Evolutionary conservation across 1,284 basidiomycete genomes (phyloP), one percentile per base, ranked within the genome.

Genomic region (Kalmanozyma brasiliensis): DNA sequence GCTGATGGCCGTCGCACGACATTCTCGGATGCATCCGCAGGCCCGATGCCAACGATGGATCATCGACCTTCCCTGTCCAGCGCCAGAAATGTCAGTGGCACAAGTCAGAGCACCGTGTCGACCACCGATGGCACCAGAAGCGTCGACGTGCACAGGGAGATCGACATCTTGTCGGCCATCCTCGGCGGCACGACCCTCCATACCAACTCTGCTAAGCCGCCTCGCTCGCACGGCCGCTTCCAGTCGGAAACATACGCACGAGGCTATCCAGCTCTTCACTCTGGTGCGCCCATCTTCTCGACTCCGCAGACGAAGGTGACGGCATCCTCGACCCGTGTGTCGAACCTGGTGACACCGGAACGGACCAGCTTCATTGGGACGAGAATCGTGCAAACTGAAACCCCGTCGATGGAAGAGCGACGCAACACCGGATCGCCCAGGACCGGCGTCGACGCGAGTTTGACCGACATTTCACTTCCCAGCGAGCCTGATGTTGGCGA

Each of bases 131-230:
- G 44, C 22, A 55, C 16, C 4, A 51, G 74, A 8, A 62, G 52
- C 45, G 62, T 77, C 8, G 56, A 73, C 20, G 61, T 49, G 17
- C 60, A 75, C 37, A 38, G 74, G 13, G 74, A 77, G 52, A 68
- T 74, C n/a, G 74, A 77, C 49, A 77, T 77, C 35, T 32, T 77
- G 8, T 63, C 73, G 14, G 62, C 69, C 38, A 73, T 77, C 44
- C 58, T 77, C 1, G 72, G 73, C 2, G 58, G 60, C 4, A 35
- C 61, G 3, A 65, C 43, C 26, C 34, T 58, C 7, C 48, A 41
- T 14, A 20, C 60, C 9, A 30, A 35, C 8, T 40, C 64, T 26
- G 36, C 33, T 9, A 17, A 26, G 8, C 53, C 51, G 4, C n/a
- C 23, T 20, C 32, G 68, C 17, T 59, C 51, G 17, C 62, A 65